Conservation (phyloP, 805 yeast species). For the Schwanniomyces pseudopolymorphus region DNA sequence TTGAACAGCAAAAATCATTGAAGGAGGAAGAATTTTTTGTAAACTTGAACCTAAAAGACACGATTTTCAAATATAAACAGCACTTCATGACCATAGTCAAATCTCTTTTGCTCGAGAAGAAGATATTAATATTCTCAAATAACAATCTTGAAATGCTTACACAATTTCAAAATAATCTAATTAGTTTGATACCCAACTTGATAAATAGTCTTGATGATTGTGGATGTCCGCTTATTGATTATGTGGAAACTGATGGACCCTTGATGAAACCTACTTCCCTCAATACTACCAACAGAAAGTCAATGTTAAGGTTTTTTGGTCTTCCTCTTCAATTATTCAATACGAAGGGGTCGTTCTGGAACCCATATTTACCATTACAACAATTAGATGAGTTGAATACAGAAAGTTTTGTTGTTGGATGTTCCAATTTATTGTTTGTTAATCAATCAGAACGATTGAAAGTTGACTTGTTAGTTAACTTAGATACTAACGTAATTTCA, state of each 20-base stretch:
- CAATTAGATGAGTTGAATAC: constrained; percentile 77
- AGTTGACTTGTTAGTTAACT: constrained; percentile 71
- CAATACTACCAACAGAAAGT: constrained; percentile 73
- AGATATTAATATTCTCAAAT: constrained; percentile 70
- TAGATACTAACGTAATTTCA: constrained; percentile 56
- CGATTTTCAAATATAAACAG: constrained; percentile 57
- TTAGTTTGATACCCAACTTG: constrained; percentile 81
- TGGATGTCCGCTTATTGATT: constrained; percentile 72
- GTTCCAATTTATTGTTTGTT: constrained; percentile 79
- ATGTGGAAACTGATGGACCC: constrained; percentile 48
- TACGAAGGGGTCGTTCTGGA: constrained; percentile 77
- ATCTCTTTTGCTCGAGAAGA: constrained; percentile 72
- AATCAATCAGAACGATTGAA: constrained; percentile 56
- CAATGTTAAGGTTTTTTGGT: constrained; percentile 79
- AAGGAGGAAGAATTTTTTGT: constrained; percentile 45
- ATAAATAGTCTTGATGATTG: constrained; percentile 69
- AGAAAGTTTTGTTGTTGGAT: constrained; percentile 72
- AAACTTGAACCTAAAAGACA: constrained; percentile 69
- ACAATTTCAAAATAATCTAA: constrained; percentile 76
- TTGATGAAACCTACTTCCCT: constrained; percentile 63
- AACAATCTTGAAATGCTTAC: constrained; percentile 79
- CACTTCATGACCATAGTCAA: constrained; percentile 70
- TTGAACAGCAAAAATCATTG: constrained; percentile 2
- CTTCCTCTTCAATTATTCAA: constrained; percentile 85
- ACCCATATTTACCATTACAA: constrained; percentile 92